These are phyloP conservation scores for Geranomyces michiganensis DNA, from an alignment of 192 early-diverging fungal species.

Conservation along the genomic window DNA sequence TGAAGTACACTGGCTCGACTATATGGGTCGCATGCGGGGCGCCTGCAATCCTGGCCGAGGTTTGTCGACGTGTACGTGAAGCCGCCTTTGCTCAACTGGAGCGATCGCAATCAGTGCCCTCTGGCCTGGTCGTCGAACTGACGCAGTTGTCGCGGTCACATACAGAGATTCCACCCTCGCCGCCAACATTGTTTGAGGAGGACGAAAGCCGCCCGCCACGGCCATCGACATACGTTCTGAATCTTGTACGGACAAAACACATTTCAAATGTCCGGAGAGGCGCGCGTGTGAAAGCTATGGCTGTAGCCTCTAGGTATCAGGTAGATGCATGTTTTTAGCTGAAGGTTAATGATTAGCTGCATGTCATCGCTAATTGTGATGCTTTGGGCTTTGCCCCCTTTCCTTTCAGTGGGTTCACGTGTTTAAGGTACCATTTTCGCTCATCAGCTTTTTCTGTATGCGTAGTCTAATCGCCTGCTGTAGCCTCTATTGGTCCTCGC, in stretches of 20 bases:
- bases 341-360: no score
- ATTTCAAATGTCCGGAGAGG: conserved; percentile 83
- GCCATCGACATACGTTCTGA: conserved; percentile 87
- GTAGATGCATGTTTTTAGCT: neutral
- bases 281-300: conserved; percentile 92
- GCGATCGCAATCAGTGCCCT: neutral
- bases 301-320: conserved; percentile 83
- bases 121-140: neutral
- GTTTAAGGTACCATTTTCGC: conserved; percentile 66
- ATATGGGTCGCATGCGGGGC: conserved; percentile 15
- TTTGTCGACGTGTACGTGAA: conserved; percentile 14
- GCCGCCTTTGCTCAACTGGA: neutral
- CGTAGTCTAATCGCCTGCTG: no score
- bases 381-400: neutral
- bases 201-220: neutral
- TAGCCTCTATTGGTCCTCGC: conserved; percentile 88
- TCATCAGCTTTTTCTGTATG: neutral
- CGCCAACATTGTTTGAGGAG: neutral
- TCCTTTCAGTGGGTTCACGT: conserved; percentile 77
- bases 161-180: conserved; percentile 19
- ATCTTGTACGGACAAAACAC: conserved; percentile 88
- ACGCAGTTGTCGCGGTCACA: neutral
- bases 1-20: conserved; percentile 33
- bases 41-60: conserved; percentile 15
- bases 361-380: neutral